phyloP scores from a whole-genome alignment of 2,329 filamentous ascomycete genomes.

The Aspergillus unguis region DNA sequence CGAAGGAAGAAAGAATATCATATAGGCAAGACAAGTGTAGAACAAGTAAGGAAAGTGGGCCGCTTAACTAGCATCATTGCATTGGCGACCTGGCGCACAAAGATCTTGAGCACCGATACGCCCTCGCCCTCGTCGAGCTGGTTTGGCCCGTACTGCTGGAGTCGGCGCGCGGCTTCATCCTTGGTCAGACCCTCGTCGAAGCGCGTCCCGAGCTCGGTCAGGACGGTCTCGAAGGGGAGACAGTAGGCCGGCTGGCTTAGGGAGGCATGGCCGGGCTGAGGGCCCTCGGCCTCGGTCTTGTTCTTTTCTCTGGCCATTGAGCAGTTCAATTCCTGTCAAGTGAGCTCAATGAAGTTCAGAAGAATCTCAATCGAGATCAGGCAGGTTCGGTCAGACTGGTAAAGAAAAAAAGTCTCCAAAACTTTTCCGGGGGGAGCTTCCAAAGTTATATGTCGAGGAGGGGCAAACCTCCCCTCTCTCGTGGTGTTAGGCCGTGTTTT shows the following conservation, averaged over 20 bases:
- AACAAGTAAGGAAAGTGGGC: conserved; percentile 15
- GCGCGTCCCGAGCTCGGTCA: conserved; percentile 55
- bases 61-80: conserved; percentile 62
- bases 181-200: conserved; percentile 56
- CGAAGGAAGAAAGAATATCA: background rate
- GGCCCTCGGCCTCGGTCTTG: background rate
- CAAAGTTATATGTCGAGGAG: no score
- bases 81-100: conserved; percentile 65
- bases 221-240: conserved; percentile 51
- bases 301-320: conserved; percentile 4
- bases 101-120: conserved; percentile 67
- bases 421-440: no score
- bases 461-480: no score
- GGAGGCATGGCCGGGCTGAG: conserved; percentile 47
- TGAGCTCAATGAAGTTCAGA: background rate
- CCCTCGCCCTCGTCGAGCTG: conserved; percentile 63
- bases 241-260: conserved; percentile 57
- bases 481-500: background rate
- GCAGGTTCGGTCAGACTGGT: no score
- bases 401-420: no score
- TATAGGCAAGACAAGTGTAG: background rate
- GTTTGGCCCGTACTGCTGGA: conserved; percentile 59
- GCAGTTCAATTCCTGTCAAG: background rate
- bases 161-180: conserved; percentile 52
- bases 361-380: no score